Percentiles rank a stretch among this genome's conserved stretches.
These are phyloP conservation scores for Rhizoclosmatium sp. DNA, from an alignment of 192 early-diverging fungal species.

Conservation along the genomic window DNA sequence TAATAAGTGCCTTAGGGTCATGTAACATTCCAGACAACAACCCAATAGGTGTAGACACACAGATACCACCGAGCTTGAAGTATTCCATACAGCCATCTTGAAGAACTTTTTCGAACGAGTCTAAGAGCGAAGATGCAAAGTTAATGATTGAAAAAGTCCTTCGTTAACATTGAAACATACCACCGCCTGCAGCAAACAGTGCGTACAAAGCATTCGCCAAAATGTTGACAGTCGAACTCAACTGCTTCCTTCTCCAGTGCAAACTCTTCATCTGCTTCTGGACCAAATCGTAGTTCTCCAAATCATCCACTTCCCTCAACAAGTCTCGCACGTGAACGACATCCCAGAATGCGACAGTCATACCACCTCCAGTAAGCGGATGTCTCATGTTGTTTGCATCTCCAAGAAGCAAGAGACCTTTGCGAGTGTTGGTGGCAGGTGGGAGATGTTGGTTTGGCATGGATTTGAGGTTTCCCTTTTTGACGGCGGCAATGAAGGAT, in stretches of 20 bases:
- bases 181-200: constrained; percentile 84
- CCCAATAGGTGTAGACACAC: constrained; percentile 81
- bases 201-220: constrained; percentile 91
- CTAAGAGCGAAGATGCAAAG: constrained; percentile 41
- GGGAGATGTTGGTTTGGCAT: constrained; percentile 95
- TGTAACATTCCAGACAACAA: constrained; percentile 82
- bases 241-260: constrained; percentile 82
- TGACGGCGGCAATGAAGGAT: constrained; percentile 71
- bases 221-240: constrained; percentile 84
- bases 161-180: constrained; percentile 48
- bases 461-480: constrained; percentile 75
- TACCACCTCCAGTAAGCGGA: constrained; percentile 94
- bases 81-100: constrained; percentile 90
- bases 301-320: constrained; percentile 59
- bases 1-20: constrained; percentile 76
- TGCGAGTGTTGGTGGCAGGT: constrained; percentile 72
- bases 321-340: constrained; percentile 76
- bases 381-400: constrained; percentile 98
- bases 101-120: constrained; percentile 74
- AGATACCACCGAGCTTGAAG: constrained; percentile 83
- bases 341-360: constrained; percentile 97
- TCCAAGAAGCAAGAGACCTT: constrained; percentile 86
- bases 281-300: constrained; percentile 57
- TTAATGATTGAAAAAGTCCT: constrained; percentile 1
- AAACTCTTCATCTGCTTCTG: constrained; percentile 64